Evolutionary conservation across 257 asterid genomes (phyloP).

Genomic region (Penstemon newberryi): DNA sequence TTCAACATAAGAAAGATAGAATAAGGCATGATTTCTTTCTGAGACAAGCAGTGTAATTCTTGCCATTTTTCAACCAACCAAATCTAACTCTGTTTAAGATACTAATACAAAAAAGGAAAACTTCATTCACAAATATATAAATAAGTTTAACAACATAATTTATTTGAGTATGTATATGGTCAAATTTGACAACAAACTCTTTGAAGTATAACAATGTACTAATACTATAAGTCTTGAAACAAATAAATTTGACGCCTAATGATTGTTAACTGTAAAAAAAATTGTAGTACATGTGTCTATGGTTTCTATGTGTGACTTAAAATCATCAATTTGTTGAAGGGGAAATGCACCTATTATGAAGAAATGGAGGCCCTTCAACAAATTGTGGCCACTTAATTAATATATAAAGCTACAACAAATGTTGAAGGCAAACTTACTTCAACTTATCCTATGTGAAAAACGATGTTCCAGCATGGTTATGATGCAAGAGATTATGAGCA

Average conservation of each 20-base stretch:
- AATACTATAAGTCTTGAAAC: conserved; percentile 11
- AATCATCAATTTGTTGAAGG: conserved; percentile 21
- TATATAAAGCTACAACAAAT: conserved; percentile 5
- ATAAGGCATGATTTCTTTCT: neutral
- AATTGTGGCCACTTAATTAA: neutral
- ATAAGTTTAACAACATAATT: too few species aligned
- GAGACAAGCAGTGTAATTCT: neutral
- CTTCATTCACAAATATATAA: neutral
- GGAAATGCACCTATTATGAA: neutral
- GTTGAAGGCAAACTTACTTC: neutral
- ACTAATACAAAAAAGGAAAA: neutral
- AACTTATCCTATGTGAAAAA: conserved; percentile 44
- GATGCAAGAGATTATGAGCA: conserved; percentile 1
- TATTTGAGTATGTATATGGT: too few species aligned
- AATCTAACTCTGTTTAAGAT: neutral
- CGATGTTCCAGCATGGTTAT: conserved; percentile 26
- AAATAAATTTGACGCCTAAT: conserved; percentile 9
- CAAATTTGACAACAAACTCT: neutral
- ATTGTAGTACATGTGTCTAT: conserved; percentile 9
- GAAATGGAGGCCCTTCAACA: neutral
- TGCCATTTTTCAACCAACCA: neutral
- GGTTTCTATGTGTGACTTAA: conserved; percentile 6
- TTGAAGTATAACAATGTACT: conserved; percentile 11
- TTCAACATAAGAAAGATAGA: conserved; percentile 5
- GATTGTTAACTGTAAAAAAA: conserved; percentile 14